Evolutionary conservation across 1,139 yeast genomes (phyloP).

Genomic region (Saccharomyces hybrid): DNA sequence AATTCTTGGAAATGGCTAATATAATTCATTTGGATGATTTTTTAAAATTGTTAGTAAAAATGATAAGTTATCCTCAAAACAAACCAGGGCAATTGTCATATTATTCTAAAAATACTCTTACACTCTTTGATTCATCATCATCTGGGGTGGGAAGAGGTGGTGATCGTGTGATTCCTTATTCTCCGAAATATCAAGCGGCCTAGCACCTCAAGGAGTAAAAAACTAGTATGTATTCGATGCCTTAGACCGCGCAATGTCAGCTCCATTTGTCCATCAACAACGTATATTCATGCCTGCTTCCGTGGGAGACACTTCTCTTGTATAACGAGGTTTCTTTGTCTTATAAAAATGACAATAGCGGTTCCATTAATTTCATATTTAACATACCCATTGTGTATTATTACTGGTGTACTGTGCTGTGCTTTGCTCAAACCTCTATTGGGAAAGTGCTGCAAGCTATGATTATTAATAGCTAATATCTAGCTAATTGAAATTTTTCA

Average conservation of each 20-base stretch:
- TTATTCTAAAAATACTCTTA: not conserved
- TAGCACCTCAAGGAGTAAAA: too few species aligned
- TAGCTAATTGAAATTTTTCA: not conserved
- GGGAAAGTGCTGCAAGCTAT: not conserved
- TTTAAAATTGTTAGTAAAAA: constrained; percentile 58
- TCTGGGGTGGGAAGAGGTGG: too few species aligned
- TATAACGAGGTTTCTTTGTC: not conserved
- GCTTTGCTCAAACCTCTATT: not conserved
- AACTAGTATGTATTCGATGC: too few species aligned
- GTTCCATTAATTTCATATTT: not conserved
- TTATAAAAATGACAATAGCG: not conserved
- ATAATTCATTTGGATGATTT: constrained; percentile 46
- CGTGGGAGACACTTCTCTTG: not conserved
- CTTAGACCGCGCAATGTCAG: too few species aligned
- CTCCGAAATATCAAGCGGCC: too few species aligned
- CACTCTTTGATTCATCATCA: too few species aligned
- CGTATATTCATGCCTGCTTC: not conserved
- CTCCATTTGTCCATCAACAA: not conserved
- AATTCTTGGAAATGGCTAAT: constrained; percentile 94
- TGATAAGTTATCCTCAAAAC: too few species aligned
- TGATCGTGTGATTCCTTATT: too few species aligned
- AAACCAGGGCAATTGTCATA: not conserved
- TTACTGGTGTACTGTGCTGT: constrained; percentile 2
- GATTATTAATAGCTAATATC: not conserved
- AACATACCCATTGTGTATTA: constrained; percentile 6